phyloP scores from a whole-genome alignment of 208 protist genomes.

The Endotrypanum monterogeii region DNA sequence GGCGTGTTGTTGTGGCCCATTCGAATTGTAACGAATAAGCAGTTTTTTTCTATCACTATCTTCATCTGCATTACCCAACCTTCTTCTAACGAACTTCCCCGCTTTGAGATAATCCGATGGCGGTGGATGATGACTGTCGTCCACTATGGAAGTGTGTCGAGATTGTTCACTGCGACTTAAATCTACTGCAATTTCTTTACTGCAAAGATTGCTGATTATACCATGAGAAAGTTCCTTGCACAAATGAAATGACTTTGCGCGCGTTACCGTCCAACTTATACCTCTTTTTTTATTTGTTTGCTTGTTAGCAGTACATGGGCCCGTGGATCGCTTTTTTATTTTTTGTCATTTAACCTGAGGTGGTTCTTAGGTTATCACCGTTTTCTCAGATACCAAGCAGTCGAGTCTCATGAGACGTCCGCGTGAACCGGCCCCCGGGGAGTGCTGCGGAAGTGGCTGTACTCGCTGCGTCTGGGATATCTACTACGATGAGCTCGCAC shows the following conservation, averaged over 20 bases:
- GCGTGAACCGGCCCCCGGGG: constrained; percentile 63
- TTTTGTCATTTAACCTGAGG: constrained; percentile 8
- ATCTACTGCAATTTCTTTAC: not conserved
- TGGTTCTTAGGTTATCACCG: not conserved
- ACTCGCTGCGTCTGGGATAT: constrained; percentile 90
- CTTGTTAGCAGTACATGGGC: not conserved
- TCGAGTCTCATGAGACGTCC: constrained; percentile 39
- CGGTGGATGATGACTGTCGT: not conserved
- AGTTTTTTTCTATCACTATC: not conserved
- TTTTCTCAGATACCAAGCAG: not conserved
- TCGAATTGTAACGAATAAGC: constrained; percentile 16
- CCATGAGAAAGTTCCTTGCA: not conserved
- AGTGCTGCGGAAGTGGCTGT: constrained; percentile 89
- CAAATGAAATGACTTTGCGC: too few species aligned
- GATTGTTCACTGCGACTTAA: not conserved
- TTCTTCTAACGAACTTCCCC: not conserved
- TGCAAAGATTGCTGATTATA: not conserved
- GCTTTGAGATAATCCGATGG: not conserved
- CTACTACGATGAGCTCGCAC: constrained; percentile 82
- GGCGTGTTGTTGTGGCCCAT: constrained; percentile 69
- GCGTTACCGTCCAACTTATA: not conserved
- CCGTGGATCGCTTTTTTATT: constrained; percentile 5
- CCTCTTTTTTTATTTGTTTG: constrained; percentile 5
- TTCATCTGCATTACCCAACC: not conserved
- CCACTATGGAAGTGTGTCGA: not conserved